Percentiles rank a stretch among this genome's conserved stretches.
Conservation (phyloP, 148 eudicot genomes). For the Nepenthes gracilis region DNA sequence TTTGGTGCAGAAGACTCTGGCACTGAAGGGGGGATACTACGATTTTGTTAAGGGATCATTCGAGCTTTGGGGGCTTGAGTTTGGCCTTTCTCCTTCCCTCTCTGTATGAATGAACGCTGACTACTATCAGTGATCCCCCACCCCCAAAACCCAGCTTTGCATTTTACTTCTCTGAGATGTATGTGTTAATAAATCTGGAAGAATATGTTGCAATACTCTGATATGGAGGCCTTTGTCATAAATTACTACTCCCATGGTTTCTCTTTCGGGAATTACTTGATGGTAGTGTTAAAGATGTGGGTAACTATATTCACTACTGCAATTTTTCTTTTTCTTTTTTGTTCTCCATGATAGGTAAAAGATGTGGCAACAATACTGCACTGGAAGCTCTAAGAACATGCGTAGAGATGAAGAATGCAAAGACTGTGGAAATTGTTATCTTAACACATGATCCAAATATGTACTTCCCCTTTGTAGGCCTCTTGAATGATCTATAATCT, state of each 20-base stretch:
- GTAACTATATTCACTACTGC: constrained; percentile 15
- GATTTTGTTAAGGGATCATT: constrained; percentile 86
- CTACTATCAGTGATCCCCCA: constrained; percentile 5
- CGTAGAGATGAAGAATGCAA: constrained; percentile 17
- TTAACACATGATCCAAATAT: not conserved
- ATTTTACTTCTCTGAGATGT: constrained; percentile 14
- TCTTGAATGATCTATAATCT: too few species aligned
- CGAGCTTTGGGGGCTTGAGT: constrained; percentile 94
- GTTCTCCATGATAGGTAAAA: constrained; percentile 16
- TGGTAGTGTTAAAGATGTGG: not conserved
- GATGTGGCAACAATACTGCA: too few species aligned
- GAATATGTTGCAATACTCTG: constrained; percentile 7
- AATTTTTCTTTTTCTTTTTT: constrained; percentile 21
- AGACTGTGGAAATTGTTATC: constrained; percentile 8
- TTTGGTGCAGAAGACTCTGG: constrained; percentile 67
- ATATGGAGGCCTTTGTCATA: not conserved
- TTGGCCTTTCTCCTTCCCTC: constrained; percentile 61
- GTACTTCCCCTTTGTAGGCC: too few species aligned
- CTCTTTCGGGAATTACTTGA: too few species aligned
- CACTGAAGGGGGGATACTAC: constrained; percentile 83
- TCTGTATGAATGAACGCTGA: constrained; percentile 59
- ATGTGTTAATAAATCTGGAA: constrained; percentile 16
- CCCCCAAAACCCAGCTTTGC: constrained; percentile 7
- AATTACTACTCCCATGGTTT: too few species aligned
- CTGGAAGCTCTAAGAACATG: constrained; percentile 25